A percentile compares a stretch with the other conserved stretches of the same genome.
phyloP scores from a whole-genome alignment of 495 filamentous ascomycete species.

The Tuber microsphaerosporum region DNA sequence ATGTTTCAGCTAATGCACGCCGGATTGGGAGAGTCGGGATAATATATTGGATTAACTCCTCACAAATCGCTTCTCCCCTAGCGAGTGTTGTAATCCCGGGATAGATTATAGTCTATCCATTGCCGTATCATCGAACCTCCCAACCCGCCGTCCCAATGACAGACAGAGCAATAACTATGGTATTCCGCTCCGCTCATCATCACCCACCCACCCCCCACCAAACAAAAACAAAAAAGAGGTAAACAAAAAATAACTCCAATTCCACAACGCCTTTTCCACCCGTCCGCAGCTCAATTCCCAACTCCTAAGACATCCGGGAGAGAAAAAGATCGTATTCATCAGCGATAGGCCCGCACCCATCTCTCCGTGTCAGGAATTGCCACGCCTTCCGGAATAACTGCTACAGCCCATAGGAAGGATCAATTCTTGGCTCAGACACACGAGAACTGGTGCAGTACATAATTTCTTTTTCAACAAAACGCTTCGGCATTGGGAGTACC shows the following conservation, averaged over 20 bases:
- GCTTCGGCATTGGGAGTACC: background rate
- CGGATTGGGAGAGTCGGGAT: too few species aligned
- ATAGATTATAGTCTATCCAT: background rate
- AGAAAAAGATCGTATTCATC: background rate
- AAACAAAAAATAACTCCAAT: background rate
- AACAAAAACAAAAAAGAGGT: background rate
- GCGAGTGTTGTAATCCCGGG: background rate
- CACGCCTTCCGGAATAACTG: too few species aligned
- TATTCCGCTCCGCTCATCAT: background rate
- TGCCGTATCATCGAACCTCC: background rate
- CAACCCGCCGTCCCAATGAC: background rate
- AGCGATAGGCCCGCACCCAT: too few species aligned
- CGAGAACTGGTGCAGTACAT: background rate
- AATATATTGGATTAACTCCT: background rate
- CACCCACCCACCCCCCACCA: background rate
- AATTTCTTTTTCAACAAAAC: background rate
- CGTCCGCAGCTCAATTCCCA: background rate
- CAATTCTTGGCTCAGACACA: too few species aligned
- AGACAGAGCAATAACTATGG: background rate
- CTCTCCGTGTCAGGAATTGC: too few species aligned
- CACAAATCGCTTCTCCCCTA: background rate
- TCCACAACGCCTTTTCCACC: background rate
- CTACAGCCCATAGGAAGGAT: too few species aligned
- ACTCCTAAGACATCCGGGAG: background rate
- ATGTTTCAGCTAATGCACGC: too few species aligned